These are phyloP conservation scores for Pleodorina starrii DNA, from an alignment of 139 green algal genomes.

Conservation along the genomic window DNA sequence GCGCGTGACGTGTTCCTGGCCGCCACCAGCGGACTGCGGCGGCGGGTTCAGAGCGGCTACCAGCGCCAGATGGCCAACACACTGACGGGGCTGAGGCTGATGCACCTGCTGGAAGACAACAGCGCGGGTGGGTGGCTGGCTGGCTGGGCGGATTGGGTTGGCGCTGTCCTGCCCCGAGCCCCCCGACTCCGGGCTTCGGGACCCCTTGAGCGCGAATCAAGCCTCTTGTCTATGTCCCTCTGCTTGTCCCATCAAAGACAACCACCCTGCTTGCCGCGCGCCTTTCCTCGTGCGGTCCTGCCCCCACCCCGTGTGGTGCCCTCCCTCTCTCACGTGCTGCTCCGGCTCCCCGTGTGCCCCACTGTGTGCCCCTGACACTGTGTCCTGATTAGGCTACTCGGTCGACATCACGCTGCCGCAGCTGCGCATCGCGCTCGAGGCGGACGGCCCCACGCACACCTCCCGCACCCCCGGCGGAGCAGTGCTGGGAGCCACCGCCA, in stretches of 20 bases:
- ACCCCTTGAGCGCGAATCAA: no score
- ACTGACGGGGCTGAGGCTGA: slow-evolving; percentile 48
- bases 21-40: slow-evolving; percentile 41
- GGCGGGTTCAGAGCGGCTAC: slow-evolving; percentile 63
- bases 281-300: no score
- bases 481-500: slow-evolving; percentile 63
- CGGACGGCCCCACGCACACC: slow-evolving; percentile 74
- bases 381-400: slow-evolving; percentile 57
- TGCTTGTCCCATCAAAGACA: no score
- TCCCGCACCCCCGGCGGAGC: slow-evolving; percentile 49
- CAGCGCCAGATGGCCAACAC: slow-evolving; percentile 63
- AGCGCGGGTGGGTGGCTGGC: slow-evolving; percentile 48
- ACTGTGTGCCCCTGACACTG: neutral
- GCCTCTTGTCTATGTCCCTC: no score
- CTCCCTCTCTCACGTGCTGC: neutral
- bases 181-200: no score
- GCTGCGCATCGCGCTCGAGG: slow-evolving; percentile 68
- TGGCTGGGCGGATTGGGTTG: no score
- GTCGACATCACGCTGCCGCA: slow-evolving; percentile 65
- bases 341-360: neutral
- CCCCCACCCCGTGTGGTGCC: no score
- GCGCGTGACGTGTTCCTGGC: slow-evolving; percentile 35
- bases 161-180: no score
- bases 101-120: slow-evolving; percentile 69
- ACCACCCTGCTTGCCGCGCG: no score